Conservation (phyloP, 2,329 filamentous ascomycete genomes). For the Colletotrichum chlorophyti region DNA sequence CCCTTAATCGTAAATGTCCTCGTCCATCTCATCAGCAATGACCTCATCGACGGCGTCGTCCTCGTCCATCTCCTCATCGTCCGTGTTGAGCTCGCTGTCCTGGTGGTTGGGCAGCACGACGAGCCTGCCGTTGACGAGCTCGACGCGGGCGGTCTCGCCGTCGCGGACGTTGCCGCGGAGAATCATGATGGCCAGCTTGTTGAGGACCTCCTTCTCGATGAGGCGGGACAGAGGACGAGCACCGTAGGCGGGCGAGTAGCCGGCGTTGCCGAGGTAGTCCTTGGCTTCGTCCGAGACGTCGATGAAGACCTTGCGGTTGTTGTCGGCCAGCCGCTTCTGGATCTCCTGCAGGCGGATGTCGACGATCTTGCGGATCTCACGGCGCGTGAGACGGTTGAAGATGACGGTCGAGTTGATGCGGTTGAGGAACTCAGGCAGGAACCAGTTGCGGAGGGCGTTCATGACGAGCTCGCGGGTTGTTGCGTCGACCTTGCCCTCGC, state of each 20-base stretch:
- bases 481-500: conserved; percentile 85
- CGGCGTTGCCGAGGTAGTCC: conserved; percentile 89
- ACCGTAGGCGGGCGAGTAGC: conserved; percentile 95
- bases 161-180: conserved; percentile 84
- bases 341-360: conserved; percentile 88
- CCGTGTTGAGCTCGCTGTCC: conserved; percentile 62
- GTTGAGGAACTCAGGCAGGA: conserved; percentile 98
- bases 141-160: conserved; percentile 82
- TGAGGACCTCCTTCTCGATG: conserved; percentile 97
- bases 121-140: conserved; percentile 81
- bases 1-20: conserved; percentile 57
- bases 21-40: conserved; percentile 65
- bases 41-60: conserved; percentile 78
- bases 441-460: conserved; percentile 90
- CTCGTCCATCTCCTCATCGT: conserved; percentile 73
- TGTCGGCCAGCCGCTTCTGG: conserved; percentile 86
- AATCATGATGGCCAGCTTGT: conserved; percentile 89
- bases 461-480: conserved; percentile 90
- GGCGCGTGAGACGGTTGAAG: conserved; percentile 93
- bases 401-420: conserved; percentile 96
- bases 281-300: conserved; percentile 84
- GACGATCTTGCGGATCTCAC: conserved; percentile 94
- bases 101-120: conserved; percentile 82
- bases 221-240: conserved; percentile 86
- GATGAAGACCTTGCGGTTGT: conserved; percentile 86